Evolutionary conservation across 2,329 filamentous ascomycete genomes (phyloP), one percentile per base, ranked within the genome.

Genomic region (Ophiostoma pallidulum): DNA sequence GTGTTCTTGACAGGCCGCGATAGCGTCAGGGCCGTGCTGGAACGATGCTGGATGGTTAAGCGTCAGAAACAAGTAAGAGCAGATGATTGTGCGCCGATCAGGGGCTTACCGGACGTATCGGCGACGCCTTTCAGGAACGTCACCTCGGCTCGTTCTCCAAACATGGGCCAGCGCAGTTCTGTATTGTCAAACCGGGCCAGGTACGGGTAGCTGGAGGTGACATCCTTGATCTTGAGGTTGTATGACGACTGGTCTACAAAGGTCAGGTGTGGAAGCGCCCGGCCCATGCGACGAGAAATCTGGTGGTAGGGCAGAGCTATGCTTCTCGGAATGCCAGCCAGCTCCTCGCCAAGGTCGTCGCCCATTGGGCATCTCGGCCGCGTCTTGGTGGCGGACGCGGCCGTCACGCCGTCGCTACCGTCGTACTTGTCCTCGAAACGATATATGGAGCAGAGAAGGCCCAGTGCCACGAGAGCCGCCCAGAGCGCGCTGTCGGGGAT

Each of bases 231-330:
- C 55, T 69, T 71, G 49, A 74, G 62, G 49, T 77, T 77, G 57
- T 74, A 74, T 0, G 71, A 74, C 1, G 71, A 68, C 55, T 76
- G 72, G 53, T 75, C 73, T 7, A 69, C 69, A 52, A 76, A 75
- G 0, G 71, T 71, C 13, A 75, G 64, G 53, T 75, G 72, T 0
- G 73, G 73, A 2, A 76, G 61, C 1, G 71, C 63, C n/a, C 72
- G 60, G 16, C 73, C 73, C 66, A 75, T 72, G 0, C 73, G 64
- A 19, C 68, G 66, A 0, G 69, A 74, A 14, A 75, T 59, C 53
- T 75, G 71, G 50, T 66, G 68, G 54, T 73, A 72, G 0, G 73
- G 71, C 0, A 75, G 61, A 0, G 68, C 71, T 33, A 75, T 73
- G 42, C 63, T 67, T 14, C 63, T 57, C 0, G 73, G 73, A 10